Conservation (phyloP, 495 filamentous ascomycete genomes). For the Wilcoxina mikolae region DNA sequence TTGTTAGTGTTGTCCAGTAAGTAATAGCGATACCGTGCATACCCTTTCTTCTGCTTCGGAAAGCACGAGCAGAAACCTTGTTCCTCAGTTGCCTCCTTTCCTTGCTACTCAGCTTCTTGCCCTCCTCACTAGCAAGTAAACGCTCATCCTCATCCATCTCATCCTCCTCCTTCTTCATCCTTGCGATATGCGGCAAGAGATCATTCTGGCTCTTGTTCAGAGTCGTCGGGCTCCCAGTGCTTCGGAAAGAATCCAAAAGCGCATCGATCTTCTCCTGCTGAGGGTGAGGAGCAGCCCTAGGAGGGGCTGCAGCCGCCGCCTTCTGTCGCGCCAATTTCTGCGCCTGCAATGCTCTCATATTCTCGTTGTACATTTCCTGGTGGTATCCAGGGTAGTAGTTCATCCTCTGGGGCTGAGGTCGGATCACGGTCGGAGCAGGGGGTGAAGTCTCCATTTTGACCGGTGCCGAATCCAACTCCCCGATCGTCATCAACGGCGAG, state of each 20-base stretch:
- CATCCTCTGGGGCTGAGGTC: conserved; percentile 47
- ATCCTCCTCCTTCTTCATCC: conserved; percentile 70
- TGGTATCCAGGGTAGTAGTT: conserved; percentile 73
- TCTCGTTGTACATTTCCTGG: conserved; percentile 53
- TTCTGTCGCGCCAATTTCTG: conserved; percentile 35
- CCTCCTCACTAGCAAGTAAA: conserved; percentile 82
- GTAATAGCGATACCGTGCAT: conserved; percentile 34
- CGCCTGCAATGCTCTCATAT: conserved; percentile 56
- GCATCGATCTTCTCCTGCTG: conserved; percentile 27
- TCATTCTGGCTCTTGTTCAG: conserved; percentile 36
- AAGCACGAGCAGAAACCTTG: conserved; percentile 94
- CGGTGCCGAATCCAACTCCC: conserved; percentile 47
- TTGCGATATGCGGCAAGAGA: conserved; percentile 41
- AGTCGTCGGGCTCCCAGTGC: conserved; percentile 36
- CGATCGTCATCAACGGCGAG: conserved; percentile 21
- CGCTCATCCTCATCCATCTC: conserved; percentile 98
- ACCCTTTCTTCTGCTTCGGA: conserved; percentile 94
- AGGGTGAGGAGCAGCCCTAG: not conserved
- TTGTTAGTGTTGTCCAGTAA: conserved; percentile 14
- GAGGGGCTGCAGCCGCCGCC: not conserved
- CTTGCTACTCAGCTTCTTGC: conserved; percentile 91
- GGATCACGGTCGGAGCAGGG: conserved; percentile 50
- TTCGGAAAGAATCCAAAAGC: conserved; percentile 30
- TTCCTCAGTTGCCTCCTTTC: conserved; percentile 88
- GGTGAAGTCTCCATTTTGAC: conserved; percentile 31